phyloP scores from a whole-genome alignment of 2,329 filamentous ascomycete species.

The Cercospora sesami region DNA sequence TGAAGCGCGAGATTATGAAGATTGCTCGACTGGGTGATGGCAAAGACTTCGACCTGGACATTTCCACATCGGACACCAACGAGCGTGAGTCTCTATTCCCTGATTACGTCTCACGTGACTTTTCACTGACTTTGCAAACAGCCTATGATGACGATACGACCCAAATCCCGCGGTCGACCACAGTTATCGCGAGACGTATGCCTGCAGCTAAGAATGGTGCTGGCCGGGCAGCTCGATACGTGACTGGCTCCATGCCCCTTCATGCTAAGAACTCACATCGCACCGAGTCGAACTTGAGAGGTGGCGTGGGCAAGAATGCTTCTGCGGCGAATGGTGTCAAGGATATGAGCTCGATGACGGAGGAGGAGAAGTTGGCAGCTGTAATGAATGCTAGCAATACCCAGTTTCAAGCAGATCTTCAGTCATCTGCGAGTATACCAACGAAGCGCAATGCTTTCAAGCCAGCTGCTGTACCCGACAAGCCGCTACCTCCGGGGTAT shows the following conservation, averaged over 20 bases:
- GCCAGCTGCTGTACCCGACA: conserved; percentile 77
- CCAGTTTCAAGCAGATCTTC: conserved; percentile 90
- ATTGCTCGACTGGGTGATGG: conserved; percentile 93
- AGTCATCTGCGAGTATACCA: conserved; percentile 79
- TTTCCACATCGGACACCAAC: conserved; percentile 87
- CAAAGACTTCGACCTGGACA: conserved; percentile 91
- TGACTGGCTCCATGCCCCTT: conserved; percentile 91
- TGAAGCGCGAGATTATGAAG: conserved; percentile 97
- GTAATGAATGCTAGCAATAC: conserved; percentile 88
- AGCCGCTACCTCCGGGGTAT: conserved; percentile 89
- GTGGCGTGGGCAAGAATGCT: conserved; percentile 43
- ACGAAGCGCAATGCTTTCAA: conserved; percentile 53
- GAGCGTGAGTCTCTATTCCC: conserved; percentile 65
- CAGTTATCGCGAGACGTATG: conserved; percentile 82
- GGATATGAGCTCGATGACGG: conserved; percentile 66
- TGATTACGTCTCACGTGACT: not conserved
- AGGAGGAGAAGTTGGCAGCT: conserved; percentile 89
- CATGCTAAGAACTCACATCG: conserved; percentile 79
- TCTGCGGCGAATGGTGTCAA: conserved; percentile 58
- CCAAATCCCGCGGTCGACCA: conserved; percentile 94
- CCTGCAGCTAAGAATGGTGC: conserved; percentile 83
- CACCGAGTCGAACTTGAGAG: conserved; percentile 58
- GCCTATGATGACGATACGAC: conserved; percentile 97
- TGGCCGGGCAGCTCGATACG: conserved; percentile 88
- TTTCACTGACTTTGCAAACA: conserved; percentile 44